Evolutionary conservation across 495 filamentous ascomycete species (phyloP), one percentile per base, ranked within the genome.

Genomic region (Sordaria brevicollis): DNA sequence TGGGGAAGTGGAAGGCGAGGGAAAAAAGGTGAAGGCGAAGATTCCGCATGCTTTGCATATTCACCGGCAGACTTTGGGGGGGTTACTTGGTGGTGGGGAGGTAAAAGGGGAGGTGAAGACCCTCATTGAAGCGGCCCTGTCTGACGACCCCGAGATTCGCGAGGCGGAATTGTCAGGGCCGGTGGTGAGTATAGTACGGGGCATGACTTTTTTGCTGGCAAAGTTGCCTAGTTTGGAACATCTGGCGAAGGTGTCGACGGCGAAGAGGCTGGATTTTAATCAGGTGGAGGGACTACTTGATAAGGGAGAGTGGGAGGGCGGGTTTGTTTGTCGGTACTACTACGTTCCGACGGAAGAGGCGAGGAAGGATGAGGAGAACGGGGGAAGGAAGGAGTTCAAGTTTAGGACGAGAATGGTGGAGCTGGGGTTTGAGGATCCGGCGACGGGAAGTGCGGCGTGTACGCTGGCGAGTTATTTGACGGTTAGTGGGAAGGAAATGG

Each of bases 41-140:
- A 89, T 93, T 69, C 88, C 91, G 67, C 89, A 92, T 73, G 84
- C 89, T 71, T 83, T 88, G 37, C 89, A 85, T 73, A 80, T 90
- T 67, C 92, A 94, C 77, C 33, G 49, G 13, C 65, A 72, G 2
- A 78, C 75, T 8, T 71, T 84, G 5, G 73, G 70, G 6, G 70
- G 73, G 8, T 25, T 78, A n/a, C 2, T 17, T 78, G 17, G 15
- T 5, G 4, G 21, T 7, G 38, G n/a, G 7, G 31, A 31, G 2
- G 17, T 67, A 0, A 9, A 33, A 35, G 10, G 25, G 1, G 69
- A 70, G 19, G 62, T 43, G 8, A 11, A 9, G 7, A 34, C 31
- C 3, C 4, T 17, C 19, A 13, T 74, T 9, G 6, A 71, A 13
- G 35, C 57, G 70, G 70, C 77, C 11, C 70, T 79, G 29, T 76